Evolutionary conservation across 2,329 filamentous ascomycete species (phyloP).

Genomic region (Xylaria sp.): DNA sequence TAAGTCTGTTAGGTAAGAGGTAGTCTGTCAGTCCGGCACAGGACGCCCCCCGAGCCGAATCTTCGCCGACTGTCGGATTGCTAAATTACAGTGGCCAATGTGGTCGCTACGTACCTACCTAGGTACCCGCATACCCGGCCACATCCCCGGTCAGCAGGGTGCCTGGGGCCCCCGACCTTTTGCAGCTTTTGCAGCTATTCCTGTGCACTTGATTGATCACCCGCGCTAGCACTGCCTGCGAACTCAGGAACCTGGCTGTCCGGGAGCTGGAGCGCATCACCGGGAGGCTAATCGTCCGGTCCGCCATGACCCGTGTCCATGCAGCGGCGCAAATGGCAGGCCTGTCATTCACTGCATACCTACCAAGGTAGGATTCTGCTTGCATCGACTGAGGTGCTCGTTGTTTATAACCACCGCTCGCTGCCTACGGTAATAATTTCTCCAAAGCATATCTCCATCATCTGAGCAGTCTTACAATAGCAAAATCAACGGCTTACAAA

Average conservation of each 20-base stretch:
- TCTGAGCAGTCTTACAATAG: not conserved
- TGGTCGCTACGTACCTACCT: not conserved
- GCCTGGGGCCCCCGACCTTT: not conserved
- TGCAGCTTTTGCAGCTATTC: not conserved
- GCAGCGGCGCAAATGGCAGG: not conserved
- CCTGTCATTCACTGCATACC: not conserved
- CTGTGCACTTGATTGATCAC: conserved; percentile 1
- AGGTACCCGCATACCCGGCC: not conserved
- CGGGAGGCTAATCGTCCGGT: not conserved
- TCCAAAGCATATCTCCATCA: no score
- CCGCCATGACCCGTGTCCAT: conserved; percentile 3
- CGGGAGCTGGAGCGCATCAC: not conserved
- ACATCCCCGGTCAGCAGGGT: not conserved
- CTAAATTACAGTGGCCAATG: conserved; percentile 28
- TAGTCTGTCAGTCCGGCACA: conserved; percentile 2
- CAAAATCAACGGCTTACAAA: not conserved
- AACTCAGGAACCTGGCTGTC: not conserved
- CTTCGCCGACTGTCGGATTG: conserved; percentile 31
- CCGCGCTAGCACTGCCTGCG: not conserved
- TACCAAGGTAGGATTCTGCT: not conserved
- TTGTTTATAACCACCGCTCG: not conserved
- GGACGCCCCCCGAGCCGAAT: conserved; percentile 11
- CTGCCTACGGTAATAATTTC: not conserved
- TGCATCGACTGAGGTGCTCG: not conserved
- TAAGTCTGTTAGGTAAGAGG: no score